A percentile compares a stretch with the other conserved stretches of the same genome.
phyloP scores from a whole-genome alignment of 108 stramenopile species.

The Bacterosira constricta region DNA sequence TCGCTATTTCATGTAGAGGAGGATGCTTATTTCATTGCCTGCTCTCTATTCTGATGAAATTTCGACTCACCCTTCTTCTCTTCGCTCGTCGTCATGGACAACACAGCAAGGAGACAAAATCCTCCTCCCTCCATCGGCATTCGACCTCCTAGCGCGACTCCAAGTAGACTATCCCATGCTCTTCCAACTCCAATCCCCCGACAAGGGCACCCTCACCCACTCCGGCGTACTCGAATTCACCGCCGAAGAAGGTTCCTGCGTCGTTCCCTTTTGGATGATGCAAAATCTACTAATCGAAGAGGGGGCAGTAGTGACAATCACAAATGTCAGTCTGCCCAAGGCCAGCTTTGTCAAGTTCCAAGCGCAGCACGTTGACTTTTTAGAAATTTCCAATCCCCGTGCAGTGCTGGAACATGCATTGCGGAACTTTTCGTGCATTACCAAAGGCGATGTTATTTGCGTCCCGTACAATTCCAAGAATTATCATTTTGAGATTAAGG shows the following conservation, averaged over 20 bases:
- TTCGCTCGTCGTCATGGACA: neutral
- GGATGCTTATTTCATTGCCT: neutral
- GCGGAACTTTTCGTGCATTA: slow-evolving; percentile 96
- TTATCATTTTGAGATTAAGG: slow-evolving; percentile 94
- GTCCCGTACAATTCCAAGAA: slow-evolving; percentile 96
- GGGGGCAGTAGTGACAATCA: slow-evolving; percentile 90
- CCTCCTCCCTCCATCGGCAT: slow-evolving; percentile 95
- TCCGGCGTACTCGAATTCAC: slow-evolving; percentile 99
- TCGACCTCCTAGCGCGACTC: slow-evolving; percentile 94
- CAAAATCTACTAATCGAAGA: slow-evolving; percentile 92
- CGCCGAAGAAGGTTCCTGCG: slow-evolving; percentile 97
- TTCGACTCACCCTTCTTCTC: neutral
- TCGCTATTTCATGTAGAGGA: too few species aligned
- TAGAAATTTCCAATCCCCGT: slow-evolving; percentile 98
- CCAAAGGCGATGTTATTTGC: slow-evolving; percentile 96
- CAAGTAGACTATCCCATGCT: slow-evolving; percentile 96
- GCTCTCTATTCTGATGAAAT: neutral
- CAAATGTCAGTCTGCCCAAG: slow-evolving; percentile 94
- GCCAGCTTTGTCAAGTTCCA: slow-evolving; percentile 97
- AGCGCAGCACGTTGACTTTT: slow-evolving; percentile 98
- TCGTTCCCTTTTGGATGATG: slow-evolving; percentile 99
- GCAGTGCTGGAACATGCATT: slow-evolving; percentile 97
- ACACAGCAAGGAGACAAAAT: slow-evolving; percentile 95
- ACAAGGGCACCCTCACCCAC: slow-evolving; percentile 84
- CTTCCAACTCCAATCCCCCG: slow-evolving; percentile 67